Base-by-base conservation (phyloP, 1,139 yeast genomes). In the Lodderomyces pseudojiufengensis region DNA sequence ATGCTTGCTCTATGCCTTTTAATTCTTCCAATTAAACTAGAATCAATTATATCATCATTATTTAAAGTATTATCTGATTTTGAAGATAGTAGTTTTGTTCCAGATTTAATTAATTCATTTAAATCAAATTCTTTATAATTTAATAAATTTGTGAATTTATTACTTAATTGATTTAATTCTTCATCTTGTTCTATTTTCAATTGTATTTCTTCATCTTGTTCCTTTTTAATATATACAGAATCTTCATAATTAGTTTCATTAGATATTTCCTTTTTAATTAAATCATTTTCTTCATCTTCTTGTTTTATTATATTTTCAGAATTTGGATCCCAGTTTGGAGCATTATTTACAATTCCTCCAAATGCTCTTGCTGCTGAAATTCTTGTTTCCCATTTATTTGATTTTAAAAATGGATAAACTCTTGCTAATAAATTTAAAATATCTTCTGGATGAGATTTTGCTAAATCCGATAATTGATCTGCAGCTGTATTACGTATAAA, bases 401-500 rank as follows among this genome's bases (percentile, higher is more conserved):
- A 80, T 50, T 80, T 77, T 42, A 94, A 66, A 55, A 80, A 92
- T 1, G 99, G 97, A 50, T 87, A 87, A 1, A 92, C 96, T 44
- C 97, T 71, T 16, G 95, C 88, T 28, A 94, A 65, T 32, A 94
- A 65, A 44, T 84, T 84, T 40, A 88, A 70, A 22, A 85, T 77
- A 54, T 94, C 98, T 56, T 90, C 97, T 0, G 97, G 97, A 51
- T 94, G 98, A 30, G 85, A 83, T 56, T 84, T 84, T 22, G 96
- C 97, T 34, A 94, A 73, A 50, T 90, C 97, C 3, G 96, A 88
- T 48, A 94, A 70, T 61, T 94, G 99, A 54, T 92, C 97, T 2
- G 98, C 98, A 1, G 98, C 99, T 9, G 97, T 87, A 52, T 86
- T 87, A 47, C 98, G 76, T 33, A 94, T 94, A 56, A 87, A 85